Percentiles rank a stretch among this genome's conserved stretches.
These are phyloP conservation scores for Ceratorhiza oryzae-sativae DNA, from an alignment of 1,284 basidiomycete genomes.

Conservation along the genomic window DNA sequence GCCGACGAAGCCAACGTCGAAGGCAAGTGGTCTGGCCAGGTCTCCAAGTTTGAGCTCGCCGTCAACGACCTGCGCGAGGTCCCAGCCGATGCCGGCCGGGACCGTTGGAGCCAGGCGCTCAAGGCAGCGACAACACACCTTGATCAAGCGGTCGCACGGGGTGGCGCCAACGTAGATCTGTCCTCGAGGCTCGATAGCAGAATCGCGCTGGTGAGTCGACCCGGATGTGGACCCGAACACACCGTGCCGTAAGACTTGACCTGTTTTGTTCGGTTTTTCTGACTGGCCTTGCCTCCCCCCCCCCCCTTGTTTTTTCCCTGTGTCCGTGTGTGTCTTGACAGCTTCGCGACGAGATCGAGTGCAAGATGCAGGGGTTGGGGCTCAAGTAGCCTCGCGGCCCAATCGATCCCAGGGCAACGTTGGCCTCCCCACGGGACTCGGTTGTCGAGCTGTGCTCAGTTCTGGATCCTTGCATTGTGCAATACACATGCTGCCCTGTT, in stretches of 20 bases:
- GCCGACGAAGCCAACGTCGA: slow-evolving; percentile 17
- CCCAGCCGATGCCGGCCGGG: background rate
- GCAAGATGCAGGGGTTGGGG: slow-evolving; percentile 38
- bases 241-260: background rate
- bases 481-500: background rate
- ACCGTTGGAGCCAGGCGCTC: slow-evolving; percentile 40
- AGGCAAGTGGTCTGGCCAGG: slow-evolving; percentile 41
- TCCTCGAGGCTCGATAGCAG: slow-evolving; percentile 43
- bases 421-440: background rate
- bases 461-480: background rate
- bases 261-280: background rate
- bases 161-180: slow-evolving; percentile 39
- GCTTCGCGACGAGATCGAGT: slow-evolving; percentile 42
- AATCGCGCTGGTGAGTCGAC: slow-evolving; percentile 41
- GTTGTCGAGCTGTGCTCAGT: background rate
- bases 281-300: too few relatives aligned
- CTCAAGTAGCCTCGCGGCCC: slow-evolving; percentile 34
- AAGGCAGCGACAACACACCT: slow-evolving; percentile 37
- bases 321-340: too few relatives aligned
- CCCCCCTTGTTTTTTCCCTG: background rate
- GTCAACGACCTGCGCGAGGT: slow-evolving; percentile 40
- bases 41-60: slow-evolving; percentile 44
- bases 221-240: slow-evolving; percentile 11
- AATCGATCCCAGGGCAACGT: slow-evolving; percentile 3
- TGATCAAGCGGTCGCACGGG: slow-evolving; percentile 28